Percentiles rank a stretch among this genome's conserved stretches.
Evolutionary conservation across 2,329 filamentous ascomycete species (phyloP).

Genomic region (Fusarium phyllophilum): DNA sequence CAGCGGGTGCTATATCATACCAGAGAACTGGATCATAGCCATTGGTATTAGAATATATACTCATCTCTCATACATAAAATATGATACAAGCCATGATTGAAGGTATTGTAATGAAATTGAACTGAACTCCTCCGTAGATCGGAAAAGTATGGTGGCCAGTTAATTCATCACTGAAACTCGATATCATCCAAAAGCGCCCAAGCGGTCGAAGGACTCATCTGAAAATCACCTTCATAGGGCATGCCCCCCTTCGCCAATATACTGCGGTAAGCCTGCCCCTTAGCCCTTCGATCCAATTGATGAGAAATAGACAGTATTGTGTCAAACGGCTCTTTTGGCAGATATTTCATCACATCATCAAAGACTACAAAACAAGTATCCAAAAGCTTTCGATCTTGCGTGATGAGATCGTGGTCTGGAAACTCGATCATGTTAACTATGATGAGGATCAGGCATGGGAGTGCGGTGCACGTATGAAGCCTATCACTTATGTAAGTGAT

Average conservation of each 20-base stretch:
- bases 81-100: not conserved
- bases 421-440: slow-evolving; percentile 39
- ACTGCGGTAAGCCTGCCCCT: slow-evolving; percentile 20
- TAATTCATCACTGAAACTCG: slow-evolving; percentile 2
- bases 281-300: slow-evolving; percentile 29
- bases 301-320: slow-evolving; percentile 20
- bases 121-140: not conserved
- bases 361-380: slow-evolving; percentile 13
- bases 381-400: slow-evolving; percentile 10
- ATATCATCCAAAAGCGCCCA: slow-evolving; percentile 28
- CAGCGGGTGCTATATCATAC: slow-evolving; percentile 7
- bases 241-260: not conserved
- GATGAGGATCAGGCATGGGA: slow-evolving; percentile 26
- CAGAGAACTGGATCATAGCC: not conserved
- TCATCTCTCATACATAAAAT: not conserved
- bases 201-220: slow-evolving; percentile 15
- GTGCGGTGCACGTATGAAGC: slow-evolving; percentile 31
- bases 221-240: not conserved
- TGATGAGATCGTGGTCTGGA: slow-evolving; percentile 8
- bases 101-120: fast-evolving
- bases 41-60: no score
- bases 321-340: slow-evolving; percentile 3
- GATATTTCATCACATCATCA: not conserved
- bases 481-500: not conserved
- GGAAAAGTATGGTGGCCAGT: not conserved